Evolutionary conservation across 495 filamentous ascomycete species (phyloP).

Genomic region (Penicillium desertorum): DNA sequence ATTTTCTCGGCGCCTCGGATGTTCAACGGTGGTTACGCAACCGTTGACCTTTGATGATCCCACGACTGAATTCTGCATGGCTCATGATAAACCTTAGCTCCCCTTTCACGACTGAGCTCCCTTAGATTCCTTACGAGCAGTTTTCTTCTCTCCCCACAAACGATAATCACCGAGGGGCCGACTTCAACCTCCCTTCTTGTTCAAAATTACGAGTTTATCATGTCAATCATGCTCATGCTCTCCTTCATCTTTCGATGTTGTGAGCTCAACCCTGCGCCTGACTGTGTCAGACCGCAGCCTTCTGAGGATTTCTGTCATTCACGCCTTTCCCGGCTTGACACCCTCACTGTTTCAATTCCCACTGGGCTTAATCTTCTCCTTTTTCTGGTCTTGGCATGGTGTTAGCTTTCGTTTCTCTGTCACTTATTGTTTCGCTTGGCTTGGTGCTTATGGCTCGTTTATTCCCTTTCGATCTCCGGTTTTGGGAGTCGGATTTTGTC

Average conservation of each 20-base stretch:
- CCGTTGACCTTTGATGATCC: conserved; percentile 28
- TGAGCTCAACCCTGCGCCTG: conserved; percentile 20
- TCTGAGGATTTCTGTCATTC: conserved; percentile 13
- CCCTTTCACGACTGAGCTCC: conserved; percentile 22
- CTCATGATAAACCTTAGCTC: conserved; percentile 27
- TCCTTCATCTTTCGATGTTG: conserved; percentile 28
- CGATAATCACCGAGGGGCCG: conserved; percentile 10
- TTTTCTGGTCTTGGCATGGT: conserved; percentile 26
- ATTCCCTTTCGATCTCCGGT: conserved; percentile 19
- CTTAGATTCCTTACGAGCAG: conserved; percentile 17
- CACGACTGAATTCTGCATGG: conserved; percentile 28
- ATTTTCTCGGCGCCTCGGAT: conserved; percentile 19
- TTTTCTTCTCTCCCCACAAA: conserved; percentile 17
- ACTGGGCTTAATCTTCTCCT: conserved; percentile 23
- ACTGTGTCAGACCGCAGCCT: conserved; percentile 5
- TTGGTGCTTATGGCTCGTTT: conserved; percentile 27
- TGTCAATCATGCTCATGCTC: conserved; percentile 30
- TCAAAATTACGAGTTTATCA: conserved; percentile 31
- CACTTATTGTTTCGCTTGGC: conserved; percentile 21
- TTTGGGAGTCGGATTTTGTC: conserved; percentile 17
- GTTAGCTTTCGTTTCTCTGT: conserved; percentile 28
- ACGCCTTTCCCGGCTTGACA: conserved; percentile 10
- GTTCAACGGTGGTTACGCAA: conserved; percentile 22
- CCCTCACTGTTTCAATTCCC: conserved; percentile 13
- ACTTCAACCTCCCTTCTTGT: conserved; percentile 23